Evolutionary conservation across 75 land plant genomes (phyloP), one percentile per base, ranked within the genome.

Genomic region (Selaginella moellendorffii): DNA sequence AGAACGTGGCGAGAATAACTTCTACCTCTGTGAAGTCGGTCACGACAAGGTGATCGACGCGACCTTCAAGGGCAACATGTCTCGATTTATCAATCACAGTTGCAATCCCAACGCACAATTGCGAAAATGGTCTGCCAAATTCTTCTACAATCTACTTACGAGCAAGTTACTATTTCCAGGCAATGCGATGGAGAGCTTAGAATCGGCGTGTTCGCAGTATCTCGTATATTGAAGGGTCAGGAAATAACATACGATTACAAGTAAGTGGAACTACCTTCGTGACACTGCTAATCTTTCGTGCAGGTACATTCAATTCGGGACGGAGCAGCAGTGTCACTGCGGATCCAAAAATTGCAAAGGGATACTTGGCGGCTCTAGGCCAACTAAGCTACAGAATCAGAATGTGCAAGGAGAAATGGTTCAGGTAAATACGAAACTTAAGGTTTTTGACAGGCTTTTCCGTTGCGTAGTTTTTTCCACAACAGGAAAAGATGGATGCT

Each of bases 291-390:
- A 30, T 61, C 12, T 62, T 8, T n/a, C 52, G 58, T 64, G 75
- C 81, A 90, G 91, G 77, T 90, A 83, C 76, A 89, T 90, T n/a
- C 97, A 87, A 53, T 90, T 90, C 83, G 97, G 97, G 53, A 83
- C 87, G 54, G 87, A 90, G 78, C 97, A 90, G 71, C 72, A 77
- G 70, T 90, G 97, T 62, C 69, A 82, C 36, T 90, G 97, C 82
- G 88, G 88, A 69, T 77, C 97, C 30, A 23, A 52, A 10, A 77
- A 77, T 67, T 90, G 91, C 64, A 76, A 87, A 64, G 66, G 74
- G 53, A 78, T 79, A 72, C 79, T 90, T 23, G 97, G n/a, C n/a
- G n/a, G 97, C 12, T 36, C 42, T 30, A 61, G 26, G 18, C 61
- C 42, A 46, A 69, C 59, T 23, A 30, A 62, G 19, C 71, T 36